Percentiles rank a stretch among this genome's conserved stretches.
Conservation (phyloP, 2,329 filamentous ascomycete genomes). For the Talaromyces verruculosus region DNA sequence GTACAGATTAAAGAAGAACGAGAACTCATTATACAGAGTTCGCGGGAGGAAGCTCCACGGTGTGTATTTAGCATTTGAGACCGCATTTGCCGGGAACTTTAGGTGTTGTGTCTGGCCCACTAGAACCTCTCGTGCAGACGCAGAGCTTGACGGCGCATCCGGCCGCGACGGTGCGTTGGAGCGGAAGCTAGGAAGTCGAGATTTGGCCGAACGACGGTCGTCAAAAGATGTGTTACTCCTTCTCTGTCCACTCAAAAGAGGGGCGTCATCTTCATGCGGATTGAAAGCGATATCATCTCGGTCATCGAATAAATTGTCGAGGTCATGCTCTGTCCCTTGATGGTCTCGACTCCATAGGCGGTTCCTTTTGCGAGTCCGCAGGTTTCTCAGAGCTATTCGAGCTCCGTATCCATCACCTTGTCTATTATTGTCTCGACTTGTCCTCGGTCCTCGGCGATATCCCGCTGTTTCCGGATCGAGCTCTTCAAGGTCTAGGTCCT, state of each 20-base stretch:
- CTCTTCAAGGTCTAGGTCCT: constrained; percentile 49
- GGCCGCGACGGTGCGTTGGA: constrained; percentile 38
- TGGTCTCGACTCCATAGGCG: constrained; percentile 41
- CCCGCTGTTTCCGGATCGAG: constrained; percentile 41
- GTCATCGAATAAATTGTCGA: constrained; percentile 65
- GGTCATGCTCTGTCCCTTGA: constrained; percentile 58
- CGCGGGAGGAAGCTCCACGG: constrained; percentile 89
- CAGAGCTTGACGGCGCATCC: constrained; percentile 41
- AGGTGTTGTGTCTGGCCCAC: constrained; percentile 72
- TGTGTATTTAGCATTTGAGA: constrained; percentile 98
- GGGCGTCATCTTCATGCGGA: constrained; percentile 67
- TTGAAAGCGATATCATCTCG: constrained; percentile 55
- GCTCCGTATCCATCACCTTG: constrained; percentile 35
- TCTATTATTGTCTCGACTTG: constrained; percentile 32
- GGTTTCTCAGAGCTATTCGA: constrained; percentile 49
- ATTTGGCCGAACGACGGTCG: constrained; percentile 48
- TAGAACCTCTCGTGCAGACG: constrained; percentile 68
- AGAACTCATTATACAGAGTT: constrained; percentile 97
- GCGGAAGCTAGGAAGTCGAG: constrained; percentile 69
- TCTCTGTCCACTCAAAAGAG: constrained; percentile 60
- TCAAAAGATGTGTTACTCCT: constrained; percentile 40
- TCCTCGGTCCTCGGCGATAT: constrained; percentile 26
- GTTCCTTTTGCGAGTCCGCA: constrained; percentile 52
- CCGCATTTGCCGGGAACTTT: constrained; percentile 82
- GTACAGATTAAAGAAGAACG: constrained; percentile 99